Base-by-base conservation (phyloP, 2,329 filamentous ascomycete genomes). In the Aspergillus puulaauensis region DNA sequence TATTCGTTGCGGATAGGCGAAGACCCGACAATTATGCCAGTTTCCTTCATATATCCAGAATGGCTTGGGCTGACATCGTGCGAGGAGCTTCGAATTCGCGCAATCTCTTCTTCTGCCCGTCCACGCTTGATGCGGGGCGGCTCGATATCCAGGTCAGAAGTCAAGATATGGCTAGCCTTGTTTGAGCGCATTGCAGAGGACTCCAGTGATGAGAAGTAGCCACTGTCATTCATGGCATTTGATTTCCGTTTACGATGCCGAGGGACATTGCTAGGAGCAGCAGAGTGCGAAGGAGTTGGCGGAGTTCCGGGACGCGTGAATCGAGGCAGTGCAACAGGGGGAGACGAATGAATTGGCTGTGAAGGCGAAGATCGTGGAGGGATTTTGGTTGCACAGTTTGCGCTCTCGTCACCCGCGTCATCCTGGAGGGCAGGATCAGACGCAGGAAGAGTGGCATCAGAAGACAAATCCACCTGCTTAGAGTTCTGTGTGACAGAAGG, bases 151-250 rank as follows among this genome's bases (percentile, higher is more conserved):
- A 82, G 73, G 68, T 96, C 92, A 0, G 91, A 93, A 4, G 88
- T 91, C 44, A 91, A 81, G 17, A 90, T 80, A 56, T 85, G 81
- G 15, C 79, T 79, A 59, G 84, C 80, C 63, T 85, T 83, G 62
- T 87, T 86, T 48, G 89, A 87, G 58, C 93, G 86, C 72, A 91
- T 84, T 14, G 84, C 91, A 0, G 95, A 98, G 3, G 95, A 98
- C 66, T 97, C 93, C 17, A 98, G 83, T 0, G 93, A 97, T 1
- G 95, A 98, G 72, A 96, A 96, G 75, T 98, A 99, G 41, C 95
- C 95, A 71, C 93, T 98, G 75, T 99, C 95, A 68, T 90, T 91
- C 80, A 96, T 88, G 12, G 89, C 88, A 31, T 85, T 84, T 67
- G 90, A 86, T 73, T 91, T 93, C 64, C 90, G 88, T 76, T 90